These are phyloP conservation scores for Ilex paraguariensis DNA, from an alignment of 305 asterid species.

Conservation along the genomic window DNA sequence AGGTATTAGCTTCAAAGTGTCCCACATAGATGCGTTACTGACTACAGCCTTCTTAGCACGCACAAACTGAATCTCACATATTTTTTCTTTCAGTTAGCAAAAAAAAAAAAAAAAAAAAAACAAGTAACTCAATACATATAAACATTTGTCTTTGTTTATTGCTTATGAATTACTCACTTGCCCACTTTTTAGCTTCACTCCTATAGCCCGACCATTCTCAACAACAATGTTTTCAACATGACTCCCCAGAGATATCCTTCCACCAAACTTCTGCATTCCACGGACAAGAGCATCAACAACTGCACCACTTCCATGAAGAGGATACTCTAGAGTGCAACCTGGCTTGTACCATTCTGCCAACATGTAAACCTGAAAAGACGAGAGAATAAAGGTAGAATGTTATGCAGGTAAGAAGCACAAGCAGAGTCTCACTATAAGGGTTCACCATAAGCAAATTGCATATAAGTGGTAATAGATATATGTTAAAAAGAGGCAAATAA, in stretches of 20 bases:
- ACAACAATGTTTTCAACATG: conserved; percentile 76
- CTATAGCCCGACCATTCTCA: conserved; percentile 83
- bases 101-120: neutral
- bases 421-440: too few species aligned
- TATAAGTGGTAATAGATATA: too few species aligned
- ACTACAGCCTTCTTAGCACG: conserved; percentile 87
- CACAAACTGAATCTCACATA: conserved; percentile 31
- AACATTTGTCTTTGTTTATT: neutral
- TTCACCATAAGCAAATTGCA: neutral
- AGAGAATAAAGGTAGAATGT: neutral
- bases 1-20: conserved; percentile 68
- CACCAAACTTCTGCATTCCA: conserved; percentile 79
- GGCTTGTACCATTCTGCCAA: conserved; percentile 96
- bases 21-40: conserved; percentile 98
- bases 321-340: conserved; percentile 82
- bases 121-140: neutral
- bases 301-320: conserved; percentile 88
- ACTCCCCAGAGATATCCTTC: conserved; percentile 73
- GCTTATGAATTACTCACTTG: conserved; percentile 50
- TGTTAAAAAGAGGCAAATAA: too few species aligned
- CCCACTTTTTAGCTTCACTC: conserved; percentile 83
- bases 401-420: too few species aligned
- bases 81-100: conserved; percentile 1
- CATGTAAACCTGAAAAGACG: conserved; percentile 68
- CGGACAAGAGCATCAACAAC: conserved; percentile 76